These are phyloP conservation scores for Staphylotrichum tortipilum DNA, from an alignment of 495 filamentous ascomycete species.

Conservation along the genomic window DNA sequence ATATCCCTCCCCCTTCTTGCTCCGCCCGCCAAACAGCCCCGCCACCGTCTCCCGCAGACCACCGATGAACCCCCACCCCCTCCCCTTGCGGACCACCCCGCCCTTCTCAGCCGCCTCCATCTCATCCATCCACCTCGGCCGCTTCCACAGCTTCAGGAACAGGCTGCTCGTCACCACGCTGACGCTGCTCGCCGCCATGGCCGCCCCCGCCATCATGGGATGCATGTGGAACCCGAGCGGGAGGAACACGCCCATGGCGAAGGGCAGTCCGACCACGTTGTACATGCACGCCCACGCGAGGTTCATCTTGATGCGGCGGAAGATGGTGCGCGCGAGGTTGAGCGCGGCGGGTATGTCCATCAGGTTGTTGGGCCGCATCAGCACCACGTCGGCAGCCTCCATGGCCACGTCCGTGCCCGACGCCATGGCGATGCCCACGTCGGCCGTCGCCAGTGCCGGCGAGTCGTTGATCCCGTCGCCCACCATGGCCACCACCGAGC, in stretches of 20 bases:
- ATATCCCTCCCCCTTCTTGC: constrained; percentile 47
- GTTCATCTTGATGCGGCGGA: constrained; percentile 88
- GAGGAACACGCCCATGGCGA: constrained; percentile 92
- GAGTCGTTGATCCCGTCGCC: constrained; percentile 99
- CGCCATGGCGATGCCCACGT: constrained; percentile 85
- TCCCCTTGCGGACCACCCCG: constrained; percentile 32
- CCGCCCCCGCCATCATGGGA: constrained; percentile 88
- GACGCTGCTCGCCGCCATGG: constrained; percentile 87
- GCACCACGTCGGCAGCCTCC: constrained; percentile 92
- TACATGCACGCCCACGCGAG: constrained; percentile 86
- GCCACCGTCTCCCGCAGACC: constrained; percentile 30
- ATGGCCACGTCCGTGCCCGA: constrained; percentile 95
- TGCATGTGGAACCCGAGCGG: constrained; percentile 81
- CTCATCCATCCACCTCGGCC: constrained; percentile 84
- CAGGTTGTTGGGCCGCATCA: constrained; percentile 87
- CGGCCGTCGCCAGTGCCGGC: constrained; percentile 83
- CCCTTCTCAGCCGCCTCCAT: constrained; percentile 37
- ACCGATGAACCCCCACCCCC: constrained; percentile 37
- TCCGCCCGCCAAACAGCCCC: constrained; percentile 23
- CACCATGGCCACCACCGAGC: constrained; percentile 87
- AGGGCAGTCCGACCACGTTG: constrained; percentile 85
- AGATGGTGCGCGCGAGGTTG: constrained; percentile 74
- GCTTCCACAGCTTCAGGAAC: constrained; percentile 76
- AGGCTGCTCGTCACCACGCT: constrained; percentile 81
- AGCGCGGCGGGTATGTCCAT: constrained; percentile 84